Evolutionary conservation across 257 asterid genomes (phyloP), one percentile per base, ranked within the genome.

Genomic region (Anisodus acutangulus): DNA sequence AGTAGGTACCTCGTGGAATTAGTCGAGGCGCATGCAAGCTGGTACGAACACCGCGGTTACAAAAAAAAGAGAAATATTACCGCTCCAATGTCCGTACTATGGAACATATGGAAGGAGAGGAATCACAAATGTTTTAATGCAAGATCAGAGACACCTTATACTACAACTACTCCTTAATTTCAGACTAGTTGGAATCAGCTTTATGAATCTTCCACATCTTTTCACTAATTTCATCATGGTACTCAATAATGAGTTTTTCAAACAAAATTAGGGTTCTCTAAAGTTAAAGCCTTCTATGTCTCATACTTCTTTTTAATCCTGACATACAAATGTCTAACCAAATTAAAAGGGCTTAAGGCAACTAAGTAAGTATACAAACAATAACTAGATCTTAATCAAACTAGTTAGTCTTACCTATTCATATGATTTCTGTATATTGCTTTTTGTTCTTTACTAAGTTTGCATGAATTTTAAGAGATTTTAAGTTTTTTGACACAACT

Each of bases 151-250:
- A 53, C 58, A 53, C 58, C 58, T 55, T 55, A 11, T 55, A 55
- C 17, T 3, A 55, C n/a, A 55, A 55, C 60, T 55, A 55, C 17
- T 55, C 17, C n/a, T 11, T 4, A 55, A 12, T 55, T 15, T 55
- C 5, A 55, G 17, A 15, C 60, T 55, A 55, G 60, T 55, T 55
- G 17, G 60, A 15, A 15, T 55, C 60, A 39, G n/a, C 26, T 12
- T 11, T 68, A 7, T 69, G 78, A 39, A 41, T 41, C 54, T 69
- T 69, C 78, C 78, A 69, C 78, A 39, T 69, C 78, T 16, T 69
- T 39, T 69, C 74, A 39, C 78, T 39, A 39, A 69, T 15, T 69
- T 69, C 78, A 41, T 69, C 31, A 39, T 41, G 31, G 8, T 69
- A 39, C 78, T 69, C 78, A 69, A 41, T 41, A 39, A 15, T 69